A percentile compares a stretch with the other conserved stretches of the same genome.
phyloP scores from a whole-genome alignment of 2,329 filamentous ascomycete genomes.

The Coniochaeta sp. region DNA sequence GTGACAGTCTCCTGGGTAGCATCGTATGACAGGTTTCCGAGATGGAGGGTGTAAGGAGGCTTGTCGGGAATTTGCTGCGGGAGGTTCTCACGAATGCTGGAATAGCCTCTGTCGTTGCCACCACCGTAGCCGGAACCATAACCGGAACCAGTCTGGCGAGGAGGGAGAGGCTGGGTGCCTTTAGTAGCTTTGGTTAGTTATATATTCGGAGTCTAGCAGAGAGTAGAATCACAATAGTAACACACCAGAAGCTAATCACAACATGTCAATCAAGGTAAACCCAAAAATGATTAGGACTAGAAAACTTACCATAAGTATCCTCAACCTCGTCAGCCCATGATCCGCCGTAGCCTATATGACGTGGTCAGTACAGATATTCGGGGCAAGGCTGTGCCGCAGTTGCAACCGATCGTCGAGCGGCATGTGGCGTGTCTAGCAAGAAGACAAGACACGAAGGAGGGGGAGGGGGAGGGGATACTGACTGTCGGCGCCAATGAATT shows the following conservation, averaged over 20 bases:
- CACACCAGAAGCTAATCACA: conserved; percentile 26
- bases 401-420: not conserved
- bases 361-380: conserved; percentile 8
- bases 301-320: conserved; percentile 66
- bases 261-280: conserved; percentile 8
- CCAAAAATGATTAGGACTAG: conserved; percentile 4
- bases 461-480: conserved; percentile 33
- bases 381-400: conserved; percentile 2
- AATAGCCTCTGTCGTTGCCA: conserved; percentile 40
- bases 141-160: conserved; percentile 28
- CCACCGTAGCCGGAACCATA: conserved; percentile 9
- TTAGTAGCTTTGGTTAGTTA: not conserved
- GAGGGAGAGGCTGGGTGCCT: conserved; percentile 52
- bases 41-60: conserved; percentile 90
- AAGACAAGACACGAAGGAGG: conserved; percentile 7
- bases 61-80: conserved; percentile 71
- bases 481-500: conserved; percentile 92
- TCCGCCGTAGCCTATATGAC: conserved; percentile 46
- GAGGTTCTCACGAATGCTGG: conserved; percentile 60
- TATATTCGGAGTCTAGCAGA: not conserved
- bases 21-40: conserved; percentile 96
- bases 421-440: not conserved
- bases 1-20: conserved; percentile 75
- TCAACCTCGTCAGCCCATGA: conserved; percentile 99
- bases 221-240: not conserved